A percentile compares a stretch with the other conserved stretches of the same genome.
phyloP scores from a whole-genome alignment of 2,329 filamentous ascomycete genomes.

The Trichoderma koningiopsis region DNA sequence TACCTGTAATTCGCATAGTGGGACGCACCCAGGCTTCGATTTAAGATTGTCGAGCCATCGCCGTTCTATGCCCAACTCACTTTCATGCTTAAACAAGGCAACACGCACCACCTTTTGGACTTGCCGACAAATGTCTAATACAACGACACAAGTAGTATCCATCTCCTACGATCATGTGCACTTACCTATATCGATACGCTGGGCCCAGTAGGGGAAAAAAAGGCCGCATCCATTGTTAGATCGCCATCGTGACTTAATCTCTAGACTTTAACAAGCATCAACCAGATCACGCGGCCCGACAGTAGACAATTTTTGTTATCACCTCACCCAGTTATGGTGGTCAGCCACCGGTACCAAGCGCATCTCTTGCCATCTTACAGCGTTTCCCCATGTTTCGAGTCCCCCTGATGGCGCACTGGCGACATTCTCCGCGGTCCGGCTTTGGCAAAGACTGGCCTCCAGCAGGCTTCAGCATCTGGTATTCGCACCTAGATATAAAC shows the following conservation, averaged over 20 bases:
- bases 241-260: conserved; percentile 19
- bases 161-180: neutral
- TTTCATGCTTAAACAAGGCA: conserved; percentile 27
- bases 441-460: neutral
- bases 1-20: neutral
- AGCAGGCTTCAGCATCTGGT: conserved; percentile 1
- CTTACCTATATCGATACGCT: neutral
- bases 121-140: neutral
- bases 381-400: neutral
- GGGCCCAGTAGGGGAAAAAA: neutral
- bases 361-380: neutral
- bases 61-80: neutral
- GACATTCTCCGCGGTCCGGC: neutral
- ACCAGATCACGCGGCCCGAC: conserved; percentile 8
- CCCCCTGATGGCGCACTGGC: neutral
- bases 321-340: neutral
- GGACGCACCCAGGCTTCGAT: neutral
- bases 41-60: neutral
- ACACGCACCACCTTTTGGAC: conserved; percentile 7
- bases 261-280: neutral
- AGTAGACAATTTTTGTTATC: neutral
- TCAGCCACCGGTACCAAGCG: neutral
- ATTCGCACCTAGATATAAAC: neutral
- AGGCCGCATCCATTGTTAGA: conserved; percentile 11
- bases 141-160: no score